Evolutionary conservation across 1,284 basidiomycete genomes (phyloP).

Genomic region (Dichomitus squalens): DNA sequence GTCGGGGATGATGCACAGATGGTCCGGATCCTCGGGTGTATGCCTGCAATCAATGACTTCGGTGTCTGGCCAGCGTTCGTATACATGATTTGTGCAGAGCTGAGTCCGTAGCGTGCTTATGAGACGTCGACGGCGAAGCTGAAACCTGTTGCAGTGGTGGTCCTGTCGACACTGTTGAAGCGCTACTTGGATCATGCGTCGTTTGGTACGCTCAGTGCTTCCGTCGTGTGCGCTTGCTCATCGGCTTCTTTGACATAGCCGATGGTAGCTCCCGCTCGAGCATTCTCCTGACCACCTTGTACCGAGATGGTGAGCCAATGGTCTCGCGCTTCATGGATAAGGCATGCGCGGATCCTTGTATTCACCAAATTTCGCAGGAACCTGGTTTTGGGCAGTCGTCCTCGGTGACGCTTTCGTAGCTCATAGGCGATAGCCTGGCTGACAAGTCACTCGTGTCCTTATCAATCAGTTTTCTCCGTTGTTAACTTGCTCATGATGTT

Average conservation of each 20-base stretch:
- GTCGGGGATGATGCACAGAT: neutral
- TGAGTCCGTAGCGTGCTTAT: no score
- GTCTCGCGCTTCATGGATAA: no score
- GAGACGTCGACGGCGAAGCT: no score
- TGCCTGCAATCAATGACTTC: neutral
- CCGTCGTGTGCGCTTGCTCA: no score
- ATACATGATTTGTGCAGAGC: neutral
- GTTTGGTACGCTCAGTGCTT: no score
- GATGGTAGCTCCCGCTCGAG: no score
- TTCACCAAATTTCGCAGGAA: neutral
- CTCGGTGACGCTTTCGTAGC: no score
- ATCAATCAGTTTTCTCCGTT: neutral
- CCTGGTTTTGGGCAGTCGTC: neutral
- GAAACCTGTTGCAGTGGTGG: neutral
- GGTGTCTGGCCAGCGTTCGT: neutral
- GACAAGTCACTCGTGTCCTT: no score
- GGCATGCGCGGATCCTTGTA: no score
- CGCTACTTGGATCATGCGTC: neutral
- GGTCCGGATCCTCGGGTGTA: neutral
- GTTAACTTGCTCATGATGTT: neutral
- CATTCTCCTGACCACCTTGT: constrained; percentile 1
- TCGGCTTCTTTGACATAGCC: neutral
- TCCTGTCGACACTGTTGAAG: neutral
- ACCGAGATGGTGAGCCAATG: neutral
- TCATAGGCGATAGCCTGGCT: no score